Percentiles rank a stretch among this genome's conserved stretches.
These are phyloP conservation scores for Cladophialophora exuberans DNA, from an alignment of 2,329 filamentous ascomycete genomes.

Conservation along the genomic window DNA sequence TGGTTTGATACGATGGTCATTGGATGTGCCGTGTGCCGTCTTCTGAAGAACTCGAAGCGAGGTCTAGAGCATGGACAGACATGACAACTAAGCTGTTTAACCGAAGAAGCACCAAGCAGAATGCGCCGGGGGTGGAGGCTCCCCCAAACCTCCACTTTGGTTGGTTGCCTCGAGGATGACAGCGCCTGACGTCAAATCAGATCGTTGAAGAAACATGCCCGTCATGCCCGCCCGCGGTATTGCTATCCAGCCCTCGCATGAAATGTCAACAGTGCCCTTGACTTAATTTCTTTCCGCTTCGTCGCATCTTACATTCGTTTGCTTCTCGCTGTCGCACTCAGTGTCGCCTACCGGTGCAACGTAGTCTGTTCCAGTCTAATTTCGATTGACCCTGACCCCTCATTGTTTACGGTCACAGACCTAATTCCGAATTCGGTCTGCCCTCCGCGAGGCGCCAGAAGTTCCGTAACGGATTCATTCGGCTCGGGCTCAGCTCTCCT, in stretches of 20 bases:
- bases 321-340: background rate
- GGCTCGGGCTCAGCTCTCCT: background rate
- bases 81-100: too few species aligned
- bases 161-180: background rate
- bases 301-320: slow-evolving; percentile 3
- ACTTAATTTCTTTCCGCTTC: slow-evolving; percentile 1
- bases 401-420: background rate
- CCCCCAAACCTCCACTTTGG: background rate
- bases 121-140: background rate
- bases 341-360: background rate
- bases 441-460: slow-evolving; percentile 3
- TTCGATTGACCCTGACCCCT: background rate
- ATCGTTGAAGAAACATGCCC: too few species aligned
- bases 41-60: too few species aligned
- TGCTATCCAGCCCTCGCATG: slow-evolving; percentile 6
- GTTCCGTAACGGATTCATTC: background rate
- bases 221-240: background rate
- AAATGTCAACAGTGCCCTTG: slow-evolving; percentile 5
- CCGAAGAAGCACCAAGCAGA: background rate
- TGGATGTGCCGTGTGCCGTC: too few species aligned
- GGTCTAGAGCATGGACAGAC: too few species aligned
- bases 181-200: slow-evolving; percentile 13
- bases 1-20: too few species aligned
- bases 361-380: background rate
- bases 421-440: background rate